phyloP scores from a whole-genome alignment of 2,329 filamentous ascomycete genomes.

The Ilyonectria robusta region DNA sequence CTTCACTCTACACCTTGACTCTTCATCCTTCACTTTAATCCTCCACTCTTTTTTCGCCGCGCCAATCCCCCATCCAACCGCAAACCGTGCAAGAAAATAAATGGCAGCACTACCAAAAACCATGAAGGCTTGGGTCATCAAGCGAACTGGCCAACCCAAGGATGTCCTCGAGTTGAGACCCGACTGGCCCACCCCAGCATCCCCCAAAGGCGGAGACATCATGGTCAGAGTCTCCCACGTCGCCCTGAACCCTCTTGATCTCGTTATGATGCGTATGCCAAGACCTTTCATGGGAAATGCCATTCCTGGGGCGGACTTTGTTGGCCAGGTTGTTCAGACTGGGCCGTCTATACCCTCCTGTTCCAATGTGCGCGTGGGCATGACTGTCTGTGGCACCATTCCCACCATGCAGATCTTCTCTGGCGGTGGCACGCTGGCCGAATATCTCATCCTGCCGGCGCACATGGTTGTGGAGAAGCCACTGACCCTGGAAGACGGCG shows the following conservation, averaged over 20 bases:
- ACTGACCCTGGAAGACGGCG: background rate
- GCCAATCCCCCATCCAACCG: background rate
- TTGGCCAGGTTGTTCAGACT: background rate
- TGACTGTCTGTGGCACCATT: slow-evolving; percentile 16
- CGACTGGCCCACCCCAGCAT: slow-evolving; percentile 3
- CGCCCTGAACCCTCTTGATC: slow-evolving; percentile 16
- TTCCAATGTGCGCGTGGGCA: background rate
- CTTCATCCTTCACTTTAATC: background rate
- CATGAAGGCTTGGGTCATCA: background rate
- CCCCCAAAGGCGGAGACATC: slow-evolving; percentile 3
- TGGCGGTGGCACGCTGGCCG: slow-evolving; percentile 52
- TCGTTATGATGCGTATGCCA: slow-evolving; percentile 10
- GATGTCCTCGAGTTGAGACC: slow-evolving; percentile 4
- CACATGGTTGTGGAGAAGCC: slow-evolving; percentile 49
- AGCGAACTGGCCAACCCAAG: background rate
- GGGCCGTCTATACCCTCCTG: background rate
- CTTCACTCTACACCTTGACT: background rate
- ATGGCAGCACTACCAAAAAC: background rate
- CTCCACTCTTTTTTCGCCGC: background rate
- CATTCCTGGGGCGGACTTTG: background rate
- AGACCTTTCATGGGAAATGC: background rate
- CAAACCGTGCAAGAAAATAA: background rate
- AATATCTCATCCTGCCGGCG: slow-evolving; percentile 53
- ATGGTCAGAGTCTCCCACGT: slow-evolving; percentile 10
- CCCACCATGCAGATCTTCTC: slow-evolving; percentile 6